Base-by-base conservation (phyloP, 176 grass and related monocot species). In the Melocanna baccifera region DNA sequence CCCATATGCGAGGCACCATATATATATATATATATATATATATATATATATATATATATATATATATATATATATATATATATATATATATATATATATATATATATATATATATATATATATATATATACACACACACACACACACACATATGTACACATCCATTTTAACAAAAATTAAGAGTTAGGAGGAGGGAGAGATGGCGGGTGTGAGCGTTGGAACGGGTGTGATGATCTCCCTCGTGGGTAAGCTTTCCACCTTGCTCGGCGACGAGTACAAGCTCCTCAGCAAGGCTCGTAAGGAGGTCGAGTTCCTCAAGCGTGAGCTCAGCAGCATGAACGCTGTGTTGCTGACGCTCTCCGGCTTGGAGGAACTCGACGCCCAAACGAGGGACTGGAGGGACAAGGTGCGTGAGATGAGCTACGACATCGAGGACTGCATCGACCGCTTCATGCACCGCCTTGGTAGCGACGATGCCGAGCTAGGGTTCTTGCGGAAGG, bases 341-440 rank as follows among this genome's bases (percentile, higher is more conserved):
- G 20, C 77, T 6, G 11, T 80, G 10, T 62, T 80, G 18, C 28
- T 9, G 18, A 67, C 3, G 26, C 29, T 80, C 11, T 19, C 77
- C 2, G 62, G 25, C 2, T 1, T 15, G 2, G 28, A 20, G 1
- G 23, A 66, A 19, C 62, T 80, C 3, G 62, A 80, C 5, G 19
- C 9, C 5, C 77, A 67, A 26, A 36, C 10, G 3, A 79, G 66
- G 28, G 62, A 80, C 1, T 80, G 62, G 77, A 48, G 29, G 45
- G 32, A 80, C 62, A 32, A 67, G 62, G 77, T 80, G 18, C 40
- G 77, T 0, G 77, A 67, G 43, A 16, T 80, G 43, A 23, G 41
- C 61, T 80, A 80, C 1, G 62, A 80, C 11, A 52, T 67, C 9
- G 77, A 80, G 29, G 77, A 80, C 29, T 80, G 61, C 19, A 80